These are phyloP conservation scores for Hyparrhenia diplandra DNA, from an alignment of 176 grass and related monocot species.

Conservation along the genomic window DNA sequence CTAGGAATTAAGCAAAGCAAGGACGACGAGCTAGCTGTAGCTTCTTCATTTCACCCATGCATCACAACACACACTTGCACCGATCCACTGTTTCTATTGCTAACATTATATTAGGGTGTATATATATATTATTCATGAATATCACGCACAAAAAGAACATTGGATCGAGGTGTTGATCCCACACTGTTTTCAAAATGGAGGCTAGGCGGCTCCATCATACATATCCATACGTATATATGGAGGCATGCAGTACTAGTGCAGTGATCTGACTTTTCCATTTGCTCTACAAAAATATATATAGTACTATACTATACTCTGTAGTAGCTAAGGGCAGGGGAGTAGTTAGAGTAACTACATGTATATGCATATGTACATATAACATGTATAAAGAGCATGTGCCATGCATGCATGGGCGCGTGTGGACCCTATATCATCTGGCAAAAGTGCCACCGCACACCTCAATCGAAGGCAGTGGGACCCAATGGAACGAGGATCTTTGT, in stretches of 20 bases:
- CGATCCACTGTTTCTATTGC: background rate
- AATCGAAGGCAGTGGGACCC: slow-evolving; percentile 19
- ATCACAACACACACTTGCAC: background rate
- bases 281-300: too few species aligned
- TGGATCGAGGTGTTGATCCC: background rate
- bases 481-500: slow-evolving; percentile 41
- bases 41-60: background rate
- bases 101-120: too few species aligned
- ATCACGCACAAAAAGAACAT: background rate
- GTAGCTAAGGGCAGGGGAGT: background rate
- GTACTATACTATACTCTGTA: too few species aligned
- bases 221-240: background rate
- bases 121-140: background rate
- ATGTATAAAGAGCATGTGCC: background rate
- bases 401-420: background rate
- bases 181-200: background rate
- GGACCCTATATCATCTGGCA: background rate
- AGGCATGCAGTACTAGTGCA: background rate
- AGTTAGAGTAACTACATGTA: too few species aligned
- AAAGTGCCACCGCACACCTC: background rate
- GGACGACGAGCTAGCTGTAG: too few species aligned
- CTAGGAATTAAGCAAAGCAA: too few species aligned
- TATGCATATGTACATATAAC: background rate
- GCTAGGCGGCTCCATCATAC: background rate
- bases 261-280: background rate